Base-by-base conservation (phyloP, 2,329 filamentous ascomycete species). In the Aquanectria penicillioides region DNA sequence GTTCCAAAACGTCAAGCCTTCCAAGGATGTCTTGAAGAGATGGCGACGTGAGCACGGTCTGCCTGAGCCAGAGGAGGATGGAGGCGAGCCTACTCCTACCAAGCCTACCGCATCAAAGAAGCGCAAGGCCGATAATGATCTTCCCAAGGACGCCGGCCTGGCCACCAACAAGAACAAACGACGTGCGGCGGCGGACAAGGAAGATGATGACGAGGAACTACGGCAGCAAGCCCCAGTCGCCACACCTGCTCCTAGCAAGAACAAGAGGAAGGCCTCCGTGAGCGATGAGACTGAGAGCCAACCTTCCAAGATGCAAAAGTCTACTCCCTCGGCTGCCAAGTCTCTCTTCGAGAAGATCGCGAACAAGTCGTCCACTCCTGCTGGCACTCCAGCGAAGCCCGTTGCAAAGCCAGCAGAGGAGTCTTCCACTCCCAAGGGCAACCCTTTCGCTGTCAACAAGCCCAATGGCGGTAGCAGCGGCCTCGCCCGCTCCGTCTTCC, bases 1-100 rank as follows among this genome's bases (percentile, higher is more conserved):
- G 66, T 88, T 87, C 74, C 86, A 87, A 74, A 87, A 83, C 15
- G 81, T 87, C 36, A 86, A 86, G 67, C 83, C 84, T 2, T 85
- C 84, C 0, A 82, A 81, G 59, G 83, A 86, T 33, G 78, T 86
- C 8, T 76, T 87, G 51, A 84, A 81, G 71, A 83, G 83, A 65
- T 88, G 85, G 85, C 82, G 84, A 68, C 74, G 81, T 36, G 81
- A 83, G 53, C 81, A 87, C 65, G 82, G 82, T 26, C 77, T 88
- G 18, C 81, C 83, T 9, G 79, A 82, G 23, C 75, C 78, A 0
- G 79, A 82, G 49, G 81, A 83, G 9, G 80, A 84, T 38, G 71
- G 73, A 7, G 59, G 68, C 2, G 62, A 70, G 17, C 66, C 69
- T 8, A 74, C 72, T 12, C 70, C 75, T 5, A 69, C 70, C 11